Evolutionary conservation across 768 basidiomycete species (phyloP).

Genomic region (Boletus pseudo-olivaceus): DNA sequence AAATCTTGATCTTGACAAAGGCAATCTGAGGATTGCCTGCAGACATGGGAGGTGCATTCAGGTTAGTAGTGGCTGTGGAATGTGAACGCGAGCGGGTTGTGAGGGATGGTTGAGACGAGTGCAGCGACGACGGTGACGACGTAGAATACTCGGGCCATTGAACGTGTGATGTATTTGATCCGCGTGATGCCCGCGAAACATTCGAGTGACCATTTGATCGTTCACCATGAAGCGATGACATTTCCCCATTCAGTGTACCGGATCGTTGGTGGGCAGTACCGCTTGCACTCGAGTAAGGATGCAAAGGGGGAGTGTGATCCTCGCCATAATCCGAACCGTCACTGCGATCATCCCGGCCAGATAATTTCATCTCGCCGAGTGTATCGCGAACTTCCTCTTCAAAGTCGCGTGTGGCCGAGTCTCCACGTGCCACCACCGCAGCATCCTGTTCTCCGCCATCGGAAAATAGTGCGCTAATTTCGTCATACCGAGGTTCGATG

Average conservation of each 20-base stretch:
- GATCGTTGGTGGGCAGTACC: constrained; percentile 42
- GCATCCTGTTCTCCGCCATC: constrained; percentile 36
- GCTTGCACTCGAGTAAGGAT: constrained; percentile 39
- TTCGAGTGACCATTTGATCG: constrained; percentile 27
- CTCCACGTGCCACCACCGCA: constrained; percentile 27
- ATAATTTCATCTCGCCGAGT: constrained; percentile 47
- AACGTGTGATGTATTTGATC: constrained; percentile 25
- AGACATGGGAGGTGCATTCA: constrained; percentile 72
- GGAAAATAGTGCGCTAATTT: constrained; percentile 53
- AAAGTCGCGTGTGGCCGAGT: constrained; percentile 33
- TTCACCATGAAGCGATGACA: constrained; percentile 33
- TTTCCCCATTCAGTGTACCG: constrained; percentile 37
- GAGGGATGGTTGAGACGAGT: constrained; percentile 50
- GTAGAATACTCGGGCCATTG: constrained; percentile 31
- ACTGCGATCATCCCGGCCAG: constrained; percentile 45
- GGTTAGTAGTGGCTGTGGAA: constrained; percentile 45
- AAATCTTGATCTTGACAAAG: constrained; percentile 98
- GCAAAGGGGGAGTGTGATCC: constrained; percentile 32
- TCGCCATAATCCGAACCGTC: constrained; percentile 70
- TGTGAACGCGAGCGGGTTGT: constrained; percentile 56
- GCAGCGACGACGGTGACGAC: constrained; percentile 47
- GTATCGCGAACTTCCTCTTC: constrained; percentile 46
- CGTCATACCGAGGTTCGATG: constrained; percentile 53
- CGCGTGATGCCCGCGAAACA: constrained; percentile 28
- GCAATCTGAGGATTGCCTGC: constrained; percentile 76